Evolutionary conservation across 306 rosid species (phyloP).

Genomic region (Trifolium subterraneum): DNA sequence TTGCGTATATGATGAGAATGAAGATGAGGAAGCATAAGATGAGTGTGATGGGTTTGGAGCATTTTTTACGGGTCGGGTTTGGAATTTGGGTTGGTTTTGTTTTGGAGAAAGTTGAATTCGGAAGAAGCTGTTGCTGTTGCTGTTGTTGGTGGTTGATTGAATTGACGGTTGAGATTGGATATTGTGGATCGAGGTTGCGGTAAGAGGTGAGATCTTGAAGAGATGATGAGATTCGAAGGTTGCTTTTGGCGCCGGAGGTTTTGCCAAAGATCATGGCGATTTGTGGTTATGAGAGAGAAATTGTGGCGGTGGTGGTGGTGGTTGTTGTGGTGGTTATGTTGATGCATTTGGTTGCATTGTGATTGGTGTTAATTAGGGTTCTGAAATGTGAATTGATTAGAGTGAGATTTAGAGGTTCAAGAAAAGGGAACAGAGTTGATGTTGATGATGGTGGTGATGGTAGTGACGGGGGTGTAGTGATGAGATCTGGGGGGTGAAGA

Average conservation of each 20-base stretch:
- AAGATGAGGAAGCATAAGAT: constrained; percentile 48
- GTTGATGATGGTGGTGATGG: neutral
- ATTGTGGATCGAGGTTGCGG: constrained; percentile 50
- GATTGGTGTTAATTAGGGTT: neutral
- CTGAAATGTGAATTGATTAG: neutral
- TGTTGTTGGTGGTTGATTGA: constrained; percentile 40
- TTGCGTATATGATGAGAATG: constrained; percentile 54
- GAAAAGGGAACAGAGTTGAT: neutral
- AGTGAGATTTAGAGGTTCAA: neutral
- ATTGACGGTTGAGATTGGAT: constrained; percentile 17
- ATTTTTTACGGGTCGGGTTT: constrained; percentile 53
- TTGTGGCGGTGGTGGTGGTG: neutral
- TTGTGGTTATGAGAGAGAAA: neutral
- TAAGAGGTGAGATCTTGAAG: constrained; percentile 87
- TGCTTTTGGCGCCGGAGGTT: constrained; percentile 46
- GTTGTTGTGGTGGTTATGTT: neutral
- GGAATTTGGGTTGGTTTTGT: constrained; percentile 53
- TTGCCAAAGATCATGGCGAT: constrained; percentile 61
- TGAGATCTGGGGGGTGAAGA: constrained; percentile 27
- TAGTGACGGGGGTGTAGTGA: neutral
- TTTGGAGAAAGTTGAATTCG: constrained; percentile 68
- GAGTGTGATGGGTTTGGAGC: constrained; percentile 49
- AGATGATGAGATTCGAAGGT: constrained; percentile 72
- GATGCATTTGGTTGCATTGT: constrained; percentile 37
- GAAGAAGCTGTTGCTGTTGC: constrained; percentile 37